These are phyloP conservation scores for Solanum arcanum DNA, from an alignment of 257 asterid species.

Conservation along the genomic window DNA sequence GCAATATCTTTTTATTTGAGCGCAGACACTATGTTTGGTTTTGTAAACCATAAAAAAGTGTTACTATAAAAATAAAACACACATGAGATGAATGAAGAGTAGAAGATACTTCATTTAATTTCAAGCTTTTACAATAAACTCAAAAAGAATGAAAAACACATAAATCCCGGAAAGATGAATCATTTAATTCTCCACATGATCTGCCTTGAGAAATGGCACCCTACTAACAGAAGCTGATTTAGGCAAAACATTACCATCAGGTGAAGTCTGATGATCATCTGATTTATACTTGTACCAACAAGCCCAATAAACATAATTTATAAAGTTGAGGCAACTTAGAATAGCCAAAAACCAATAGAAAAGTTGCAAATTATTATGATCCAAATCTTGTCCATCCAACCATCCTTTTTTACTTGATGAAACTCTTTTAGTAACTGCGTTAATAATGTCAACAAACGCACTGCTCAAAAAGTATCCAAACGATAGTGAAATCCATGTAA, in stretches of 20 bases:
- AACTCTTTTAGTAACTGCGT: constrained; percentile 21
- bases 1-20: neutral
- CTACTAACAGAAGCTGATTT: constrained; percentile 7
- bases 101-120: neutral
- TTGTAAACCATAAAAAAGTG: neutral
- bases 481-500: constrained; percentile 46
- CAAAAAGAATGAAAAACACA: neutral
- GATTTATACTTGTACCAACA: constrained; percentile 54
- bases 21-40: neutral
- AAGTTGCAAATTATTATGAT: constrained; percentile 33
- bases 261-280: neutral
- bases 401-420: constrained; percentile 39
- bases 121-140: neutral
- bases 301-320: constrained; percentile 48
- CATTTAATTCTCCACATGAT: neutral
- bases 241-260: neutral
- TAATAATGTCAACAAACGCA: constrained; percentile 34
- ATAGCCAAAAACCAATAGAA: constrained; percentile 54
- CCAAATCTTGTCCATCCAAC: constrained; percentile 41
- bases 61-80: too few species aligned
- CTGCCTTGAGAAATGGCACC: constrained; percentile 14
- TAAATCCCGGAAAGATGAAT: neutral
- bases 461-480: constrained; percentile 55
- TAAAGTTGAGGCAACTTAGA: constrained; percentile 50
- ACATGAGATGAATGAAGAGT: neutral